A percentile compares a stretch with the other conserved stretches of the same genome.
Conservation (phyloP, 257 asterid genomes). For the Nicotiana tabacum region DNA sequence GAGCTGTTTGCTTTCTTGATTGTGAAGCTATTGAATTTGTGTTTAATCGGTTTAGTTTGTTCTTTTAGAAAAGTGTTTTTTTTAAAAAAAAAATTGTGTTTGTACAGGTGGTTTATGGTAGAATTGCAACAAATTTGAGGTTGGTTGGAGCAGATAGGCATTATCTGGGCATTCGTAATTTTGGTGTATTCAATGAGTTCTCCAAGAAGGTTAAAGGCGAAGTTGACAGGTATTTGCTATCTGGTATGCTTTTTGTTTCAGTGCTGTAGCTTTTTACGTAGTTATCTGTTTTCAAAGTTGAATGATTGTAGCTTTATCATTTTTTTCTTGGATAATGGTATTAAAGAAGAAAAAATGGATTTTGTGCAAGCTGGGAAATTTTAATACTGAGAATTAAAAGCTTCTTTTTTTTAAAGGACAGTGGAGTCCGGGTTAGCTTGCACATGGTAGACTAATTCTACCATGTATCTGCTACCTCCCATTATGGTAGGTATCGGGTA, state of each 20-base stretch:
- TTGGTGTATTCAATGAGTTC: constrained; percentile 65
- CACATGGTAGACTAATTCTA: too few species aligned
- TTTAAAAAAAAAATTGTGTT: neutral
- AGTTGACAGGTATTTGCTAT: constrained; percentile 38
- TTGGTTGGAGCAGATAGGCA: constrained; percentile 27
- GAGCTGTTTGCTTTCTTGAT: neutral
- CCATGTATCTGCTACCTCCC: too few species aligned
- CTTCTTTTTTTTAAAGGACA: neutral
- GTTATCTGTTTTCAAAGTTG: neutral
- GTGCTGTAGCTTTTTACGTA: neutral
- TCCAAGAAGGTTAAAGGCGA: constrained; percentile 71
- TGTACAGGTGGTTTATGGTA: constrained; percentile 41
- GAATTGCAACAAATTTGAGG: constrained; percentile 26
- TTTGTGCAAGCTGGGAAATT: neutral
- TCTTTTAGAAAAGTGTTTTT: neutral
- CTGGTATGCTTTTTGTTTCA: neutral
- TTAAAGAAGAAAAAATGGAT: neutral
- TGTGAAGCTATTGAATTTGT: too few species aligned
- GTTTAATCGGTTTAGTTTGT: neutral
- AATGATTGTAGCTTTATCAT: neutral
- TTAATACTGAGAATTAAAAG: neutral
- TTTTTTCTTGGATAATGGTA: neutral
- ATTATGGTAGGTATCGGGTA: too few species aligned
- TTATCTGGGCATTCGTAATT: constrained; percentile 45
- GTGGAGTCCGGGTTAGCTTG: too few species aligned